Conservation (phyloP, 2,329 filamentous ascomycete genomes). For the Penicillium crustosum region DNA sequence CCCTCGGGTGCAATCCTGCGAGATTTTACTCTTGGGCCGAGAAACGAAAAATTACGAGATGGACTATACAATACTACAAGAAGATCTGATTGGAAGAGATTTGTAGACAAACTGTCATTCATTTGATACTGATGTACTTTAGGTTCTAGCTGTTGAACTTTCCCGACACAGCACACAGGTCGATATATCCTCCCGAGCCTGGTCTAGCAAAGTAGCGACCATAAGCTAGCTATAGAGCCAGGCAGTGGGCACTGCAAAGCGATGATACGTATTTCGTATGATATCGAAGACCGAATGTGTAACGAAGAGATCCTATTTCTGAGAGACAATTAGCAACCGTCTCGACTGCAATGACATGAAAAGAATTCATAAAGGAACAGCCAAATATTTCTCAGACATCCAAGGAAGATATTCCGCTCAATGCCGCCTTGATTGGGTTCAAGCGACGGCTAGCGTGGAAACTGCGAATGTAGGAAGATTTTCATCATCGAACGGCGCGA, state of each 20-base stretch:
- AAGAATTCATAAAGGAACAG: constrained; percentile 22
- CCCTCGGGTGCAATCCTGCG: constrained; percentile 16
- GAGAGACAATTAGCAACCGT: constrained; percentile 24
- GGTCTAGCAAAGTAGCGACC: neutral
- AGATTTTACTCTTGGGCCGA: neutral
- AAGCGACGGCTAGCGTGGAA: constrained; percentile 42
- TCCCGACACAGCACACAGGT: neutral
- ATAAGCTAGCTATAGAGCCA: neutral
- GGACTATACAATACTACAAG: neutral
- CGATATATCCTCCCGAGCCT: no score
- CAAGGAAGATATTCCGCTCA: constrained; percentile 42
- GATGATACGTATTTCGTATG: neutral
- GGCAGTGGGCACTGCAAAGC: no score
- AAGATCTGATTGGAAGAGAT: neutral
- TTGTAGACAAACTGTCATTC: neutral
- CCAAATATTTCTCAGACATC: constrained; percentile 37
- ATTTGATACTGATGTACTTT: neutral
- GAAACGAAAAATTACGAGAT: neutral
- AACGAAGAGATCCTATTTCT: constrained; percentile 11
- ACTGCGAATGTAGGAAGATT: constrained; percentile 46
- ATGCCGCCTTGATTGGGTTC: constrained; percentile 37
- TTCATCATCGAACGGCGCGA: constrained; percentile 40
- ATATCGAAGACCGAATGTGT: neutral
- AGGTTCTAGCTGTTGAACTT: neutral
- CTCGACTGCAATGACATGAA: constrained; percentile 9